Percentiles rank a stretch among this genome's conserved stretches.
phyloP scores from a whole-genome alignment of 371 early-diverging fungal genomes.

The Mortierella sp. region DNA sequence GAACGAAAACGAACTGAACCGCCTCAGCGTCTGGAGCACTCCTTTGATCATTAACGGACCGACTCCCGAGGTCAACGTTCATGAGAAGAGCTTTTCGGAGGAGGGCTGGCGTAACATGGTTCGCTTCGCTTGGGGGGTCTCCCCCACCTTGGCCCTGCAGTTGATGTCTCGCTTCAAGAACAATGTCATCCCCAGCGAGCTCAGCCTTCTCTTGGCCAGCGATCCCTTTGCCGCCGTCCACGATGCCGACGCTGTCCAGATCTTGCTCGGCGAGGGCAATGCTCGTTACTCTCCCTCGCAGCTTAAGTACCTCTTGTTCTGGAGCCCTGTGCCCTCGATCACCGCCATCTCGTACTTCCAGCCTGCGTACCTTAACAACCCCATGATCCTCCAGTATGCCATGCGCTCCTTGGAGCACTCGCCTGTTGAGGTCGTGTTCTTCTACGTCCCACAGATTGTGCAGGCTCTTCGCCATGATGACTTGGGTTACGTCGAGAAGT shows the following conservation, averaged over 20 bases:
- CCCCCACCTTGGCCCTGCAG: constrained; percentile 86
- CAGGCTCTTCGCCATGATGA: constrained; percentile 95
- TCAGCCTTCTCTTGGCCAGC: constrained; percentile 74
- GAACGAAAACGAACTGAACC: constrained; percentile 89
- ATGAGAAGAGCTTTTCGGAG: constrained; percentile 64
- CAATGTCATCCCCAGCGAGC: constrained; percentile 75
- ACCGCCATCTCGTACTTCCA: constrained; percentile 87
- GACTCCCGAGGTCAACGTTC: constrained; percentile 59
- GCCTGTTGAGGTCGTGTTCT: constrained; percentile 95
- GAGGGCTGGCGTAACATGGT: constrained; percentile 83
- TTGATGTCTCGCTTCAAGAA: constrained; percentile 82
- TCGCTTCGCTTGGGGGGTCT: constrained; percentile 85
- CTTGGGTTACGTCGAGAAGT: constrained; percentile 92
- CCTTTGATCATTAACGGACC: constrained; percentile 64
- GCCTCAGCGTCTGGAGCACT: constrained; percentile 86
- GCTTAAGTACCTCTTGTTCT: constrained; percentile 84
- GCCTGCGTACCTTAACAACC: constrained; percentile 77
- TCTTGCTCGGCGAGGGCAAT: constrained; percentile 71
- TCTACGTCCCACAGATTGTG: constrained; percentile 99
- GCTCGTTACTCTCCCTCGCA: constrained; percentile 42
- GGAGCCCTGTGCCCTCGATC: constrained; percentile 95
- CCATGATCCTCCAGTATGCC: constrained; percentile 94
- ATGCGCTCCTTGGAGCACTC: constrained; percentile 93
- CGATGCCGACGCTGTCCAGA: constrained; percentile 80
- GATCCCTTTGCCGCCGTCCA: constrained; percentile 79